Evolutionary conservation across 108 stramenopile species (phyloP).

Genomic region (Stephanodiscus triporus): DNA sequence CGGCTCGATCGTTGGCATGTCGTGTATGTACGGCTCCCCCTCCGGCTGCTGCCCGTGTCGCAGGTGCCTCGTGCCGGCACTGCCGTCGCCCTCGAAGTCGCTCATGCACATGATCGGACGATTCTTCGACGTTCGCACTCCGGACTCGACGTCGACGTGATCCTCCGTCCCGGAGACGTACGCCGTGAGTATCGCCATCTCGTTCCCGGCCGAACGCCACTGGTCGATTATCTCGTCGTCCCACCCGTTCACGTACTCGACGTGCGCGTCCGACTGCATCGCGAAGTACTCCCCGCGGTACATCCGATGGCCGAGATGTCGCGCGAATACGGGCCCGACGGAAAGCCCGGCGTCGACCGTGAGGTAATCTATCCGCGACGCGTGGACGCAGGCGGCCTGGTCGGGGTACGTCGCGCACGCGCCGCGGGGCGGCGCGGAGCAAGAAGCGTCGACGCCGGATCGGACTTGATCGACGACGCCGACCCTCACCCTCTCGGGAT

Average conservation of each 20-base stretch:
- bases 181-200: constrained; percentile 88
- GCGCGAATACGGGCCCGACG: constrained; percentile 88
- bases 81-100: constrained; percentile 51
- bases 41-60: constrained; percentile 90
- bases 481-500: constrained; percentile 82
- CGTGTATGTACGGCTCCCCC: constrained; percentile 56
- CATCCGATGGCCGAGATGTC: constrained; percentile 83
- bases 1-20: constrained; percentile 77
- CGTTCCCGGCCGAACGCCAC: constrained; percentile 81
- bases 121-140: constrained; percentile 47
- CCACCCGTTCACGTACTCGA: constrained; percentile 88
- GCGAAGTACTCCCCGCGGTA: constrained; percentile 96
- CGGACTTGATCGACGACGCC: constrained; percentile 79
- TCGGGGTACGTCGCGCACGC: constrained; percentile 63
- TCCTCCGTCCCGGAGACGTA: constrained; percentile 77
- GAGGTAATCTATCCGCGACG: constrained; percentile 66
- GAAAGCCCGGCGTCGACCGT: constrained; percentile 69
- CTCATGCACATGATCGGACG: constrained; percentile 87
- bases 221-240: constrained; percentile 83
- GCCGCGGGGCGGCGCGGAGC: constrained; percentile 53
- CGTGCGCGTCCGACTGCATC: constrained; percentile 94
- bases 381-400: constrained; percentile 71
- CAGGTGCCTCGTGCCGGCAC: constrained; percentile 51
- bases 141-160: constrained; percentile 66
- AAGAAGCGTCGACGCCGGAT: constrained; percentile 33